Base-by-base conservation (phyloP, 768 basidiomycete species). In the Trametes villosa region DNA sequence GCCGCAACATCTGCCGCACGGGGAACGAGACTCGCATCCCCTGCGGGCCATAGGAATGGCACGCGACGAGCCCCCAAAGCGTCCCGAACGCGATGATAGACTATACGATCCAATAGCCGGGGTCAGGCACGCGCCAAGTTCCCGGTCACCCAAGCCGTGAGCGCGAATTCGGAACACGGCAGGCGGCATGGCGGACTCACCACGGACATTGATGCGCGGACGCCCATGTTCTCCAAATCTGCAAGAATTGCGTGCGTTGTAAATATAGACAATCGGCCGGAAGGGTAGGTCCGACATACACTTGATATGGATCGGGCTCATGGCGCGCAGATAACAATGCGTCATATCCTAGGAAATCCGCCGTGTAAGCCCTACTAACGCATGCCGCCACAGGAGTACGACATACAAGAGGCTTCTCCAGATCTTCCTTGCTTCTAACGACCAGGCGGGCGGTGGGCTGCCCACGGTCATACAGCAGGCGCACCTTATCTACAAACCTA, bases 1-100 rank as follows among this genome's bases (percentile, higher is more conserved):
- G 81, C 20, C 89, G 83, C 48, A 93, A 81, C 81, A 93, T 91
- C 70, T 92, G 91, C 24, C 91, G 83, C 7, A 92, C 86, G 4
- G 89, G 89, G 75, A 93, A 92, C 1, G 91, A 91, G 7, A 93
- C 89, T 11, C 92, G 83, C 85, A 91, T 91, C n/a, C 92, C 91
- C 62, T 82, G 79, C 12, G 77, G 62, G 1, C 92, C 91, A 65
- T 92, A 94, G 0, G 86, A 85, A 69, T 92, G 91, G 67, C 89
- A 91, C 6, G 87, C 81, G 50, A 92, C 85, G 12, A 94, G 78
- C 36, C 91, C 92, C 92, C 92, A 94, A 1, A 93, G 76, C 20
- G 84, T 78, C 30, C 86, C 89, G 65, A 92, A 94, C 0, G 89
- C 88, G 73, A 89, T 82, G 65, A 93, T 89, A 6, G 89, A 91